Conservation (phyloP, 495 filamentous ascomycete species). For the Cenococcum geophilum region DNA sequence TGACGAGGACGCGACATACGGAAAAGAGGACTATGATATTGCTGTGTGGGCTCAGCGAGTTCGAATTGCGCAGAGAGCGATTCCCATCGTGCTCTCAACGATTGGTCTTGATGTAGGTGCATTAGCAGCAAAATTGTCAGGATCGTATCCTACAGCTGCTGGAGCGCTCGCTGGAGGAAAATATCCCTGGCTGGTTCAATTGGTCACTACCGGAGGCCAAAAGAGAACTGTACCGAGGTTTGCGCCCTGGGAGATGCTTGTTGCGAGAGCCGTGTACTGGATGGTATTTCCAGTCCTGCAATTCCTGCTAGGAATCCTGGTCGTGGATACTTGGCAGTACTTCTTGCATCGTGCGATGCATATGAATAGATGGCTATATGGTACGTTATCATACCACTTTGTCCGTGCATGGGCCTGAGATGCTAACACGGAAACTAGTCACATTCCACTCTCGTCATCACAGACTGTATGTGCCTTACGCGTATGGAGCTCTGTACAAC, state of each 20-base stretch:
- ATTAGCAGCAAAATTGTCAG: constrained; percentile 38
- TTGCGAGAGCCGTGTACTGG: constrained; percentile 74
- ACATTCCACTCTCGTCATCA: constrained; percentile 93
- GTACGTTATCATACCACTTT: constrained; percentile 48
- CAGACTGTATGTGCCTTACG: constrained; percentile 93
- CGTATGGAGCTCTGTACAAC: constrained; percentile 95
- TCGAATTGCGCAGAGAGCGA: constrained; percentile 59
- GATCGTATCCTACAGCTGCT: constrained; percentile 57
- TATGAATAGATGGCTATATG: constrained; percentile 91
- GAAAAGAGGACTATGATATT: constrained; percentile 75
- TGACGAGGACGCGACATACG: constrained; percentile 58
- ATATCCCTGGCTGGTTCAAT: constrained; percentile 54
- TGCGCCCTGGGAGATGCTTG: constrained; percentile 68
- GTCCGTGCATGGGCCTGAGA: constrained; percentile 11
- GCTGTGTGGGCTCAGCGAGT: constrained; percentile 74
- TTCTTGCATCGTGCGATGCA: constrained; percentile 94
- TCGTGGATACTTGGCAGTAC: constrained; percentile 96
- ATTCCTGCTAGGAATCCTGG: constrained; percentile 60
- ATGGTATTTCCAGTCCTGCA: constrained; percentile 67
- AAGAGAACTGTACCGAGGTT: constrained; percentile 35
- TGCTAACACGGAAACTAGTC: constrained; percentile 43
- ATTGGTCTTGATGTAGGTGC: constrained; percentile 40
- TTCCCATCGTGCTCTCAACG: constrained; percentile 52
- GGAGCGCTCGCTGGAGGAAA: constrained; percentile 64
- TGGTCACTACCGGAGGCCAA: constrained; percentile 23